Evolutionary conservation across 2,329 filamentous ascomycete genomes (phyloP).

Genomic region (Fusarium sp.): DNA sequence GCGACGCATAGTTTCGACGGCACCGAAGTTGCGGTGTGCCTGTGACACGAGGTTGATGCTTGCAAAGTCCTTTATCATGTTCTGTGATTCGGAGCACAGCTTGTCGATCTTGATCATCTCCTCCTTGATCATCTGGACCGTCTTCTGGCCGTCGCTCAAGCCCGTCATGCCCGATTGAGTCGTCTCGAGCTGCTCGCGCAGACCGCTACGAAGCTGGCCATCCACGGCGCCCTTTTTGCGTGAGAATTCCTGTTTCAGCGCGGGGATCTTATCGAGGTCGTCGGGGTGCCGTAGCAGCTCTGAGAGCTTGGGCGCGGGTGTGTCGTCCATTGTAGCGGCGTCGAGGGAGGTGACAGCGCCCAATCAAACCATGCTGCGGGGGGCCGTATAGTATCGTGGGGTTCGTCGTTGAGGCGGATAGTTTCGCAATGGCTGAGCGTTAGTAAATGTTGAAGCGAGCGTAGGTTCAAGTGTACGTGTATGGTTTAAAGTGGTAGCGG

Average conservation of each 20-base stretch:
- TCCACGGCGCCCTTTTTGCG: slow-evolving; percentile 95
- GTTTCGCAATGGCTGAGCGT: not conserved
- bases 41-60: slow-evolving; percentile 93
- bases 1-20: slow-evolving; percentile 91
- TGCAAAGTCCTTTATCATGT: slow-evolving; percentile 96
- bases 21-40: slow-evolving; percentile 95
- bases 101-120: slow-evolving; percentile 99
- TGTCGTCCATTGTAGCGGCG: slow-evolving; percentile 62
- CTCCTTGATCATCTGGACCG: slow-evolving; percentile 93
- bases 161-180: slow-evolving; percentile 94
- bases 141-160: slow-evolving; percentile 90
- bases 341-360: slow-evolving; percentile 33
- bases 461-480: slow-evolving; percentile 14
- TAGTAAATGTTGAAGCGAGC: slow-evolving; percentile 21
- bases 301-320: slow-evolving; percentile 82
- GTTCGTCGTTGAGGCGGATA: not conserved
- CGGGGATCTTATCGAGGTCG: slow-evolving; percentile 94
- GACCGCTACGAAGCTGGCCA: slow-evolving; percentile 86
- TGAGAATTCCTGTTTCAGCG: slow-evolving; percentile 90
- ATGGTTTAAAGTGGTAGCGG: slow-evolving; percentile 4
- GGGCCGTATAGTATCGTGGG: not conserved
- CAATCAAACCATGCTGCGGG: slow-evolving; percentile 49
- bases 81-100: slow-evolving; percentile 95
- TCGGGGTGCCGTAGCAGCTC: slow-evolving; percentile 96
- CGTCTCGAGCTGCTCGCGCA: slow-evolving; percentile 92